Evolutionary conservation across 176 grass and related monocot species (phyloP).

Genomic region (Carex pumila): DNA sequence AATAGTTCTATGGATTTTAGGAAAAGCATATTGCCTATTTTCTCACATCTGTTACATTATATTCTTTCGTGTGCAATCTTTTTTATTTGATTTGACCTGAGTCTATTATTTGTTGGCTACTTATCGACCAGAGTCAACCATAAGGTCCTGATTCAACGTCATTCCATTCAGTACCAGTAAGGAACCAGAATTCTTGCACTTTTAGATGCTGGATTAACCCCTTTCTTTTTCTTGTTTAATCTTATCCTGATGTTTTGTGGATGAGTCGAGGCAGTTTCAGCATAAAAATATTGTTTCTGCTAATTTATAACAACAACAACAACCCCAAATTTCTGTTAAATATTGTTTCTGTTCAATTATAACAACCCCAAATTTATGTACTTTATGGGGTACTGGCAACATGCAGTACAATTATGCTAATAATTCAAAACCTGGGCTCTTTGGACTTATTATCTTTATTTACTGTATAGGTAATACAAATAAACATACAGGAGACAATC

Average conservation of each 20-base stretch:
- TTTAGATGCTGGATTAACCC: not conserved
- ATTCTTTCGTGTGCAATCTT: not conserved
- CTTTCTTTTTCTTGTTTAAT: not conserved
- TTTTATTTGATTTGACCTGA: not conserved
- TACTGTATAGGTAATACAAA: constrained; percentile 68
- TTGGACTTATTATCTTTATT: constrained; percentile 14
- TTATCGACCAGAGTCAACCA: not conserved
- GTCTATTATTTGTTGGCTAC: not conserved
- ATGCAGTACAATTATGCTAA: not conserved
- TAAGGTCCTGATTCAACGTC: not conserved
- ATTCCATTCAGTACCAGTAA: not conserved
- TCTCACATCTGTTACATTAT: not conserved
- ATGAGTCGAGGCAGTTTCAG: not conserved
- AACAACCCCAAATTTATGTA: not conserved
- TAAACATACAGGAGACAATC: constrained; percentile 92
- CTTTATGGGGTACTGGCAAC: not conserved
- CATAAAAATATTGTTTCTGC: not conserved
- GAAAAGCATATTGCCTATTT: not conserved
- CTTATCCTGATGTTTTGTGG: not conserved
- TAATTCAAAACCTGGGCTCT: not conserved
- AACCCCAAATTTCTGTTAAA: not conserved
- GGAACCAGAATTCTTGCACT: not conserved
- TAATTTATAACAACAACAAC: not conserved
- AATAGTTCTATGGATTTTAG: not conserved
- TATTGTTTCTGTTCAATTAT: not conserved